These are phyloP conservation scores for Yarrowia divulgata DNA, from an alignment of 805 yeast genomes.

Conservation along the genomic window DNA sequence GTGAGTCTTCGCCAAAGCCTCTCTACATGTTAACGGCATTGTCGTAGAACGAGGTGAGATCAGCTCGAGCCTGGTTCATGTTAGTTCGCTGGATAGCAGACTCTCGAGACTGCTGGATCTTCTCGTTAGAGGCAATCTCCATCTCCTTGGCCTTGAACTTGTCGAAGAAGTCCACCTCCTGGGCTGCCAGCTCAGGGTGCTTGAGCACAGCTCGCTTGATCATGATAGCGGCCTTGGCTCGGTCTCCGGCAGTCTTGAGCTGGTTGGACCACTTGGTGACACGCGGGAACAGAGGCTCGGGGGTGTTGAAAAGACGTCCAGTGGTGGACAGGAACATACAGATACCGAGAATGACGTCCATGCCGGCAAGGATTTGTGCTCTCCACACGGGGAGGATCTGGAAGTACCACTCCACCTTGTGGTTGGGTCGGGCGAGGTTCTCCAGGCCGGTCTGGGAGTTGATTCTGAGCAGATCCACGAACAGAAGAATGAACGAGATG, in stretches of 20 bases:
- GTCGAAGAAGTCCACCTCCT: constrained; percentile 17
- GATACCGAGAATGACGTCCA: constrained; percentile 38
- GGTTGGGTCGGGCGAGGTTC: constrained; percentile 38
- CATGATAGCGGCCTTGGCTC: constrained; percentile 31
- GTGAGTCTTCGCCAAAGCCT: too few relatives aligned
- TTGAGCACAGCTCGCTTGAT: constrained; percentile 40
- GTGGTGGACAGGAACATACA: constrained; percentile 41
- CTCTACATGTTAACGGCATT: constrained; percentile 30
- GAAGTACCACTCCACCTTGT: constrained; percentile 42
- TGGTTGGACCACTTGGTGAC: constrained; percentile 30
- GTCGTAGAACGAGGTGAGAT: constrained; percentile 31
- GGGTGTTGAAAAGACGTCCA: constrained; percentile 41
- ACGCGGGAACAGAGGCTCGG: constrained; percentile 40
- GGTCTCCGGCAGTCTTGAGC: constrained; percentile 35
- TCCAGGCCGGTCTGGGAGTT: constrained; percentile 37
- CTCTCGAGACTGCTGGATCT: constrained; percentile 28
- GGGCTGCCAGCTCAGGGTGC: constrained; percentile 39
- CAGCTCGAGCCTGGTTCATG: constrained; percentile 22
- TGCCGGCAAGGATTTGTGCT: constrained; percentile 38
- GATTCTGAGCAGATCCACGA: constrained; percentile 25
- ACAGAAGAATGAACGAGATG: constrained; percentile 24
- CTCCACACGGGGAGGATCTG: constrained; percentile 42
- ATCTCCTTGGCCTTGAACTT: constrained; percentile 29
- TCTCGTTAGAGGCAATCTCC: constrained; percentile 20
- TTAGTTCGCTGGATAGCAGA: constrained; percentile 25